A percentile compares a stretch with the other conserved stretches of the same genome.
These are phyloP conservation scores for Fraxinus nigra DNA, from an alignment of 305 asterid species.

Conservation along the genomic window DNA sequence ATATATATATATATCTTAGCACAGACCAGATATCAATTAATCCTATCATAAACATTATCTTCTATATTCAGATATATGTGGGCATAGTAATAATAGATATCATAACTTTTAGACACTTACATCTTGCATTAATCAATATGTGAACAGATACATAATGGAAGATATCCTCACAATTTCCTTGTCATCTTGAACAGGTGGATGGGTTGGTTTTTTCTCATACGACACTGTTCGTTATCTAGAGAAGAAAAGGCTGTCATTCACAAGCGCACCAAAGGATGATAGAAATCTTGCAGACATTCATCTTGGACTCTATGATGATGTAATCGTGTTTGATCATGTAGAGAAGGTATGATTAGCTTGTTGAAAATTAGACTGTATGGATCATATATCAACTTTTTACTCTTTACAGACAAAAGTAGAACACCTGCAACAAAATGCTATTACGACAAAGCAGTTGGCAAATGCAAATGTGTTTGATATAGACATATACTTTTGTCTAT, in stretches of 20 bases:
- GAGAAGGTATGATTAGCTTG: conserved; percentile 54
- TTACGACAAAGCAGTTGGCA: neutral
- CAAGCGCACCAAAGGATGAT: conserved; percentile 71
- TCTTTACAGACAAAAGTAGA: neutral
- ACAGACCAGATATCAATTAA: neutral
- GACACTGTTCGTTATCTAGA: conserved; percentile 78
- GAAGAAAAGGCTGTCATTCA: conserved; percentile 65
- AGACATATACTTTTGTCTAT: neutral
- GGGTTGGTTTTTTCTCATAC: conserved; percentile 93
- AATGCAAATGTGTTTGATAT: neutral
- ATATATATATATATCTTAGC: neutral
- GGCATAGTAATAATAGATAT: neutral
- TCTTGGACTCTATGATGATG: conserved; percentile 83
- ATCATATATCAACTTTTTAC: conserved; percentile 1
- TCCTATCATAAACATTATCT: neutral
- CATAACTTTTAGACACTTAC: neutral
- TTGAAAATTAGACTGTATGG: neutral
- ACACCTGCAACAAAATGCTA: neutral
- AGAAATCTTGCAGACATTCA: conserved; percentile 76
- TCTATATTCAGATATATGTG: neutral
- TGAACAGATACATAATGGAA: conserved; percentile 7
- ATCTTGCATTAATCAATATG: neutral
- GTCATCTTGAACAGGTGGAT: conserved; percentile 66
- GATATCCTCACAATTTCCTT: conserved; percentile 12
- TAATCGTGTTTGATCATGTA: conserved; percentile 85